These are phyloP conservation scores for Coniochaeta sp. DNA, from an alignment of 2,329 filamentous ascomycete species.

Conservation along the genomic window DNA sequence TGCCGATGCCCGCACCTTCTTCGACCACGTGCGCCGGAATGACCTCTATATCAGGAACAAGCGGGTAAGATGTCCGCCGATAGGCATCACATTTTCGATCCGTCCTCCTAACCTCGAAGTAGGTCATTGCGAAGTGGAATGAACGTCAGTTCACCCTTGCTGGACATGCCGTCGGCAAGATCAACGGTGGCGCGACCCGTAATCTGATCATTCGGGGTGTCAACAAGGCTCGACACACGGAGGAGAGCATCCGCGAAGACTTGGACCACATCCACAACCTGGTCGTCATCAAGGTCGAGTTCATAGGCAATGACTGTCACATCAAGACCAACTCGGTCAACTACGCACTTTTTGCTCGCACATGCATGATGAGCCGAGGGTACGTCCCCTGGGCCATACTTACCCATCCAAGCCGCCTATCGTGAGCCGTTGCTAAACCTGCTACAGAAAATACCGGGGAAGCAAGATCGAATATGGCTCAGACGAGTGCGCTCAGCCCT, in stretches of 20 bases:
- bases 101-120: slow-evolving; percentile 3
- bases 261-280: slow-evolving; percentile 80
- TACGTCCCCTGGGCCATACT: slow-evolving; percentile 22
- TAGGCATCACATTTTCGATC: not conserved
- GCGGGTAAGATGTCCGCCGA: slow-evolving; percentile 41
- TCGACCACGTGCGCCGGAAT: slow-evolving; percentile 54
- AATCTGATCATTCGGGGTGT: slow-evolving; percentile 64
- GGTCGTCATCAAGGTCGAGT: slow-evolving; percentile 58
- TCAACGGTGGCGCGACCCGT: slow-evolving; percentile 60
- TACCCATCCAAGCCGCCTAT: not conserved
- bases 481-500: slow-evolving; percentile 64
- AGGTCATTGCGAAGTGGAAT: slow-evolving; percentile 65
- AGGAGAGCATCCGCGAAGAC: slow-evolving; percentile 59
- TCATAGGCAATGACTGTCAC: slow-evolving; percentile 51
- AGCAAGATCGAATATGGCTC: slow-evolving; percentile 62
- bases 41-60: slow-evolving; percentile 64
- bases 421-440: not conserved
- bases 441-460: slow-evolving; percentile 57
- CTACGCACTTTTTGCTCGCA: slow-evolving; percentile 67
- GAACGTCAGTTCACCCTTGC: slow-evolving; percentile 63
- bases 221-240: slow-evolving; percentile 47
- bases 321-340: slow-evolving; percentile 73
- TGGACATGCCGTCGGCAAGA: slow-evolving; percentile 55
- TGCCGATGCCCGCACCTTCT: slow-evolving; percentile 56
- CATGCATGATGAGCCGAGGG: slow-evolving; percentile 65